Evolutionary conservation across 2,329 filamentous ascomycete genomes (phyloP), one percentile per base, ranked within the genome.

Genomic region (Neurospora sp.): DNA sequence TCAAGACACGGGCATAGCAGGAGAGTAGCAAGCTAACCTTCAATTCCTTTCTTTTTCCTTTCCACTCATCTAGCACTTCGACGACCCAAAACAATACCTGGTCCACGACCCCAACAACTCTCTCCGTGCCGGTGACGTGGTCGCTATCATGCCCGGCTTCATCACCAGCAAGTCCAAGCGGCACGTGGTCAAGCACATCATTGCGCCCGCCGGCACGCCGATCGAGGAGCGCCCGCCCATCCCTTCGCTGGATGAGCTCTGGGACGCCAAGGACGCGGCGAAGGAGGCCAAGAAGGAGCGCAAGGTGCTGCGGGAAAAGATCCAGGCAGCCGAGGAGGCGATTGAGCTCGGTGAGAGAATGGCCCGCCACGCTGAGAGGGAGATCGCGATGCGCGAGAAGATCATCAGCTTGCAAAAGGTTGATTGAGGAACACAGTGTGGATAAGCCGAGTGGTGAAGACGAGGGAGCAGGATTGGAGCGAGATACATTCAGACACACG

Each of bases 81-180:
- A 89, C 76, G 82, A 85, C 66, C 86, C 87, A 28, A 83, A 85
- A 73, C 86, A 88, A 74, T 86, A 90, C 78, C 87, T 95, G 38
- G 91, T 94, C 43, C 91, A 93, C 82, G 92, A 96, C 79, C 92
- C 92, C 38, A 88, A 87, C 79, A 87, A 89, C 74, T 93, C 91
- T 36, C 85, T 93, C 43, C 85, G 89, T 70, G 86, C 86, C 68
- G 92, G 92, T 77, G 92, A 96, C 78, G 87, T 95, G 3, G 87
- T 96, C 38, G 85, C 88, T 72, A 91, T 95, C 75, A 83, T 84
- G 8, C 85, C 88, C 5, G 89, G 89, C 70, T 89, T 86, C 85
- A 87, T 87, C 68, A 87, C 86, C 7, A 89, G 87, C 52, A 88
- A 88, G 72, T 82, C 84, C 73, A 92, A 94, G 75, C 87, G 88